Conservation (phyloP, 202 grass and related monocot species). For the Panicum hallii region DNA sequence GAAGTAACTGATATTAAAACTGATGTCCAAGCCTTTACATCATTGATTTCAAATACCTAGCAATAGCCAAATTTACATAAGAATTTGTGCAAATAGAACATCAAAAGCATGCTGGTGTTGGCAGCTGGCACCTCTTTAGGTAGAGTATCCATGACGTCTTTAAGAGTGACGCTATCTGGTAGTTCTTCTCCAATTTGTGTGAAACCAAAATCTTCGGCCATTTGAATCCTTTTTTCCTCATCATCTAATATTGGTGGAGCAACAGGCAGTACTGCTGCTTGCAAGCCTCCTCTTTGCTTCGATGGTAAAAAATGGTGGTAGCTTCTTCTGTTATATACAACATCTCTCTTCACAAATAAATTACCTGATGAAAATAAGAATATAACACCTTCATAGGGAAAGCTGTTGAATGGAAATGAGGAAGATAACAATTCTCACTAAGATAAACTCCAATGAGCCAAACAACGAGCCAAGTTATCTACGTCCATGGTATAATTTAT, state of each 20-base stretch:
- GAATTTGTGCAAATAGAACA: constrained; percentile 22
- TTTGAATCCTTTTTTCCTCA: constrained; percentile 59
- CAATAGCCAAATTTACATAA: constrained; percentile 31
- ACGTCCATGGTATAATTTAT: constrained; percentile 1
- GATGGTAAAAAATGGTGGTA: constrained; percentile 43
- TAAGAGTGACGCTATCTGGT: constrained; percentile 74
- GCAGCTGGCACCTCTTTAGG: constrained; percentile 78
- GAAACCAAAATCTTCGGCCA: constrained; percentile 86
- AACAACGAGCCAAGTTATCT: background rate
- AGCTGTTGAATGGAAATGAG: constrained; percentile 10
- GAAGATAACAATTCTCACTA: background rate
- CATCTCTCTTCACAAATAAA: constrained; percentile 41
- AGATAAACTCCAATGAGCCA: background rate
- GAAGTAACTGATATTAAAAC: constrained; percentile 89
- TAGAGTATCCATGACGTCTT: constrained; percentile 92
- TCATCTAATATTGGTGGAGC: constrained; percentile 55
- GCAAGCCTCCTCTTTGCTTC: constrained; percentile 46
- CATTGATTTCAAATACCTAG: constrained; percentile 93
- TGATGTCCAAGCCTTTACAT: constrained; percentile 82
- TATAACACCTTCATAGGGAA: background rate
- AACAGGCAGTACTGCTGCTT: constrained; percentile 55
- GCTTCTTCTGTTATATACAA: constrained; percentile 31
- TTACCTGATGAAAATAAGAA: constrained; percentile 38
- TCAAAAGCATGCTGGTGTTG: constrained; percentile 13
- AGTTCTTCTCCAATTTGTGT: constrained; percentile 86